These are phyloP conservation scores for Cryptococcus hybrid DNA, from an alignment of 1,284 basidiomycete species.

Conservation along the genomic window DNA sequence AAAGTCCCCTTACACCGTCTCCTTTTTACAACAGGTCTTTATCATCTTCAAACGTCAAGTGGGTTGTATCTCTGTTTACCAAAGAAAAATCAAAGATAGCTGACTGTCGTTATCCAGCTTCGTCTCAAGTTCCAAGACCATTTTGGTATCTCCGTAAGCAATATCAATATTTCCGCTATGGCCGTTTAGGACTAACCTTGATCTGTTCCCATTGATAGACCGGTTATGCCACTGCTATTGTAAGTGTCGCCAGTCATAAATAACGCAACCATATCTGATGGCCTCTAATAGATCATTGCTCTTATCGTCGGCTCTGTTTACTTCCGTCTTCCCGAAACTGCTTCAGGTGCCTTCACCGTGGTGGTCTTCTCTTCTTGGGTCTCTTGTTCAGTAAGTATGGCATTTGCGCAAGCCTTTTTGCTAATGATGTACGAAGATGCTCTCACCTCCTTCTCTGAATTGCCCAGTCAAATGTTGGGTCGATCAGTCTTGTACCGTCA, in stretches of 20 bases:
- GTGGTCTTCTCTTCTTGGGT: slow-evolving; percentile 74
- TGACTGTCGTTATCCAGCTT: slow-evolving; percentile 5
- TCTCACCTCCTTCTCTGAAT: slow-evolving; percentile 57
- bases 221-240: slow-evolving; percentile 60
- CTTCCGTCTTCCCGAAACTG: slow-evolving; percentile 67
- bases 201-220: slow-evolving; percentile 45
- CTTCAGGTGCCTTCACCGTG: slow-evolving; percentile 84
- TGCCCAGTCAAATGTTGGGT: slow-evolving; percentile 60
- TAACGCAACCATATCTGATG: neutral
- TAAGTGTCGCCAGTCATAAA: neutral
- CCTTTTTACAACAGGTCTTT: slow-evolving; percentile 69
- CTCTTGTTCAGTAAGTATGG: slow-evolving; percentile 67
- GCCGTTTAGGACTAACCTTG: no score
- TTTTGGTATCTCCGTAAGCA: slow-evolving; percentile 62
- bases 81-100: neutral
- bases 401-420: slow-evolving; percentile 12
- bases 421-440: slow-evolving; percentile 15
- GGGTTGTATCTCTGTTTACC: slow-evolving; percentile 55
- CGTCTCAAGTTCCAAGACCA: slow-evolving; percentile 67
- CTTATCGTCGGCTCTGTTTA: slow-evolving; percentile 75
- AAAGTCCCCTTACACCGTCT: slow-evolving; percentile 85
- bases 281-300: slow-evolving; percentile 44
- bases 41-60: slow-evolving; percentile 74
- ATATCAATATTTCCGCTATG: no score
- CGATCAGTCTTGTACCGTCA: slow-evolving; percentile 64